Base-by-base conservation (phyloP, 129 eudicot genomes). In the Chrysanthemum seticuspe region DNA sequence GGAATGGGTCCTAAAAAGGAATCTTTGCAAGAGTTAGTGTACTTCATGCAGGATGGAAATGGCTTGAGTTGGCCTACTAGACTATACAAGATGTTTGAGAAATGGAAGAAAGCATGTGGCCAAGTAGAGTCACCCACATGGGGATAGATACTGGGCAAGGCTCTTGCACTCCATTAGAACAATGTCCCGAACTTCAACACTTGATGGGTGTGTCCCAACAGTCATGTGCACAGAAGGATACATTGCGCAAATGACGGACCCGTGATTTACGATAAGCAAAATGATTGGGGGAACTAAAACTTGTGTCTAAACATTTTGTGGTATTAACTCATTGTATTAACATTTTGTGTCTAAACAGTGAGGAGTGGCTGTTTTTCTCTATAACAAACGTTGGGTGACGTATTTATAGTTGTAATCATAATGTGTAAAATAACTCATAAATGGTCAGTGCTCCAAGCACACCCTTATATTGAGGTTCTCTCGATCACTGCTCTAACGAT, bases 31-130 rank as follows among this genome's bases (percentile, higher is more conserved):
- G 40, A 13, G 9, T 65, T 75, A 53, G 15, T 74, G 55, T 64
- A 21, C 14, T 65, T 47, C n/a, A 44, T 29, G 59, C 11, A 16
- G 50, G 15, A 3, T 75, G 53, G 58, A 59, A 45, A 58, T 58
- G 59, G 6, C 29, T 10, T 74, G 55, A 48, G 29, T 10, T 64
- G 80, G 45, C 80, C 74, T 76, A 76, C 74, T 57, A 67, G 10
- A 56, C 68, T 65, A 29, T 67, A 25, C 52, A 76, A 67, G 34
- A 15, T 67, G 36, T 67, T 61, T 76, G 11, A 58, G 47, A 57
- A n/a, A 56, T 45, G 62, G 68, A 36, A 76, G 68, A 45, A 76
- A 76, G 61, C 23, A 67, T 44, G 74, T 67, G 74, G 19, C 67
- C 11, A 67, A 45, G 59, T 13, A 67, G 19, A 67, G 60, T 58